Base-by-base conservation (phyloP, 2,329 filamentous ascomycete species). In the Exophiala calicioides region DNA sequence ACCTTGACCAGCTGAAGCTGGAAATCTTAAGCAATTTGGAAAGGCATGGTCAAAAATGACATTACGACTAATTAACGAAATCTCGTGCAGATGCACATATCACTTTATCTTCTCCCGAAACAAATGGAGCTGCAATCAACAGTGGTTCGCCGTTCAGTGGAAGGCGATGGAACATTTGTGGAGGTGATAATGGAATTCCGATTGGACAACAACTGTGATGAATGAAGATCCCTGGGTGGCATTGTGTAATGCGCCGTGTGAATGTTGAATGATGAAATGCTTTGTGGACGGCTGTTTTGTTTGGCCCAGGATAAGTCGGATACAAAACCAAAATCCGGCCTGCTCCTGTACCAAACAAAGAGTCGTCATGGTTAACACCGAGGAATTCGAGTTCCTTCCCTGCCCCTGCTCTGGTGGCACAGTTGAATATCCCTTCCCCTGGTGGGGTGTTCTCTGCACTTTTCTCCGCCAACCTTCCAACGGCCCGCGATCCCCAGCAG, bases 361-460 rank as follows among this genome's bases (percentile, higher is more conserved):
- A 43, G 29, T 36, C 27, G 33, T 31, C 36, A 36, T 36, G 35
- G 49, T 24, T 37, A 50, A 52, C 40, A 52, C 50, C 48, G 57
- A 58, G 57, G 57, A 50, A 58, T 46, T 23, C 35, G 50, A 55
- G 53, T 58, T 58, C 58, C 56, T 57, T 58, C 60, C 56, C 48
- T 57, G 58, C 41, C 56, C 56, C 58, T 58, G 56, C 58, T 58
- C 52, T 49, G 52, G 50, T 53, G 54, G 56, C 44, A 31, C 52
- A 50, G 49, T 33, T 21, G n/a, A 42, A 45, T 42, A 29, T 43
- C 32, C 48, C 42, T 39, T 42, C 44, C 43, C 43, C 27, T 32
- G 36, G 41, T 33, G 31, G 31, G 21, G 40, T 34, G 24, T 21
- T 35, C 36, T 42, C 30, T 47, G 46, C 30, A 32, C 44, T 38